These are phyloP conservation scores for Zizania latifolia DNA, from an alignment of 176 grass and related monocot genomes.

Conservation along the genomic window DNA sequence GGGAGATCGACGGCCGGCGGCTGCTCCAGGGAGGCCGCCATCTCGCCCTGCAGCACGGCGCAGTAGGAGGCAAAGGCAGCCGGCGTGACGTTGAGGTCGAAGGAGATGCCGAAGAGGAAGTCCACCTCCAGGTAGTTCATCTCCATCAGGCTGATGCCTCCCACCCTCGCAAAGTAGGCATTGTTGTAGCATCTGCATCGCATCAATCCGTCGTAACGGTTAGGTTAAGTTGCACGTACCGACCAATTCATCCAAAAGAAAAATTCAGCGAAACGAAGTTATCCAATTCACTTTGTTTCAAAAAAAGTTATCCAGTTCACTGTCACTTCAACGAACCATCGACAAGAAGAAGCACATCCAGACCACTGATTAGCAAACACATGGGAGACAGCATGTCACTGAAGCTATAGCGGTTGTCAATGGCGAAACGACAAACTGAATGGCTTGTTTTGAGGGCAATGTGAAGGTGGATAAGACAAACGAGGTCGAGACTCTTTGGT, in stretches of 20 bases:
- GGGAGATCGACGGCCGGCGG: background rate
- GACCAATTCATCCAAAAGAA: background rate
- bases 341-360: background rate
- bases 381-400: background rate
- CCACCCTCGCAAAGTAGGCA: conserved; percentile 95
- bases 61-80: conserved; percentile 75
- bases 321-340: too few relatives aligned
- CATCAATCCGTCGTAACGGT: background rate
- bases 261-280: too few relatives aligned
- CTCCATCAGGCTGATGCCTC: conserved; percentile 87
- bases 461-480: background rate
- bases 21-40: conserved; percentile 61
- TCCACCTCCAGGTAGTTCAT: conserved; percentile 98
- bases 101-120: conserved; percentile 88
- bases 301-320: too few relatives aligned
- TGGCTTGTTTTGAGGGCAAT: background rate
- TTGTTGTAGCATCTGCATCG: conserved; percentile 90
- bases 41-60: conserved; percentile 72
- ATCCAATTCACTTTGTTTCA: background rate
- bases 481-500: too few relatives aligned
- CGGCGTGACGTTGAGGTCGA: conserved; percentile 92
- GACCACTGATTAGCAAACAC: background rate
- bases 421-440: background rate
- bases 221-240: background rate
- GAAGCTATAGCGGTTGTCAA: background rate